Base-by-base conservation (phyloP, 768 basidiomycete genomes). In the Exsudoporus frostii region DNA sequence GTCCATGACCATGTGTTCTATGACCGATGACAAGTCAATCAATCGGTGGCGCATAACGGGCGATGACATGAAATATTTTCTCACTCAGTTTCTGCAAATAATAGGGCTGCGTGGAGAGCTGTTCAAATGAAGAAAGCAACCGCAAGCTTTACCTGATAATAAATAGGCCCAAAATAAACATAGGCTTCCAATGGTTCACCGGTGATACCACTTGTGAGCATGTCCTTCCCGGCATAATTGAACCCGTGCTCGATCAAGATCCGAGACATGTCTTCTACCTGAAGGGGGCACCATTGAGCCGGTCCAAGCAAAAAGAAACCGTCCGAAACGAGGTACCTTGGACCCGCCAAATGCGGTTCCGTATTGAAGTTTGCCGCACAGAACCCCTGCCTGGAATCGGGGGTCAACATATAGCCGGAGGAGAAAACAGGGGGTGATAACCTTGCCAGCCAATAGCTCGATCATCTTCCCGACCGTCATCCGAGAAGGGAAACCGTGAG, bases 391-490 rank as follows among this genome's bases (percentile, higher is more conserved):
- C 90, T 92, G 57, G 5, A 46, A 40, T 25, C 22, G 39, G 27
- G 36, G 19, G 32, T 61, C 3, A 55, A 25, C 51, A 19, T 55
- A 48, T n/a, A 24, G 46, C n/a, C 45, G 17, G 34, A 41, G 24
- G 11, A 45, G 36, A 42, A 48, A 13, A 15, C 25, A 33, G 36
- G 9, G 3, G 14, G 24, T 7, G 15, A 20, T 45, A 52, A 90
- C 91, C 81, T 99, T 99, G 46, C 97, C 96, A 13, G 94, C 90
- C 30, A 99, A 74, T 20, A 98, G 77, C 71, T 99, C 97, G 48
- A 99, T 97, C 97, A 99, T 99, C 77, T 99, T 99, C 45, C 97
- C 97, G 27, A 99, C 97, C 24, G 97, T 99, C 94, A 95, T 98
- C 50, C 96, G 90, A 52, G 92, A 96, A 5, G 97, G 97, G 79